Evolutionary conservation across 768 basidiomycete genomes (phyloP).

Genomic region (Trametes maxima): DNA sequence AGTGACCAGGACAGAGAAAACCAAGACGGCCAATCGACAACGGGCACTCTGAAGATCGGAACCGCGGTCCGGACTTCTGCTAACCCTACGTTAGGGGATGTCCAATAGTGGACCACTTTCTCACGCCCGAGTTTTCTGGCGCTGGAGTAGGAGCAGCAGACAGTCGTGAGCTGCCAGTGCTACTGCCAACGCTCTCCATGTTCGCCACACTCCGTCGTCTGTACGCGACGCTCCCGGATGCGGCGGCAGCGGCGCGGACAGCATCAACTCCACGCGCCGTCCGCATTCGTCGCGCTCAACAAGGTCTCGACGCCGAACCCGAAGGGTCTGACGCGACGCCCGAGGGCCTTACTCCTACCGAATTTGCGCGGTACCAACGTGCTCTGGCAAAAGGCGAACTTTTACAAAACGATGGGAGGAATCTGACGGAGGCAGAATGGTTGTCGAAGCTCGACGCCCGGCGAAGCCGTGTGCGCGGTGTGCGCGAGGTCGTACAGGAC

Average conservation of each 20-base stretch:
- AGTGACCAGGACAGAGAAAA: too few species aligned
- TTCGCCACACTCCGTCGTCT: conserved; percentile 42
- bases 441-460: conserved; percentile 54
- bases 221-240: conserved; percentile 44
- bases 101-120: not conserved
- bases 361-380: conserved; percentile 62
- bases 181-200: conserved; percentile 31
- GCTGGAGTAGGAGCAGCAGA: not conserved
- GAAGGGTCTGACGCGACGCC: conserved; percentile 49
- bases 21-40: too few species aligned
- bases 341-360: conserved; percentile 66
- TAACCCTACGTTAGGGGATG: not conserved
- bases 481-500: conserved; percentile 40
- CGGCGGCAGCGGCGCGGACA: conserved; percentile 55
- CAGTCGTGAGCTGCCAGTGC: not conserved
- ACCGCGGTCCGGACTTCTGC: not conserved
- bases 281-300: conserved; percentile 61
- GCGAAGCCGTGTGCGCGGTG: conserved; percentile 70
- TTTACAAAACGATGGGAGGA: conserved; percentile 31
- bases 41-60: not conserved
- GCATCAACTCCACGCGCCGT: conserved; percentile 76
- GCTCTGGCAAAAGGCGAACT: conserved; percentile 56
- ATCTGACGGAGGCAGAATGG: conserved; percentile 60
- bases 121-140: conserved; percentile 12
- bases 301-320: conserved; percentile 43